Base-by-base conservation (phyloP, 345 rosid genomes). In the Kernera saxatilis region DNA sequence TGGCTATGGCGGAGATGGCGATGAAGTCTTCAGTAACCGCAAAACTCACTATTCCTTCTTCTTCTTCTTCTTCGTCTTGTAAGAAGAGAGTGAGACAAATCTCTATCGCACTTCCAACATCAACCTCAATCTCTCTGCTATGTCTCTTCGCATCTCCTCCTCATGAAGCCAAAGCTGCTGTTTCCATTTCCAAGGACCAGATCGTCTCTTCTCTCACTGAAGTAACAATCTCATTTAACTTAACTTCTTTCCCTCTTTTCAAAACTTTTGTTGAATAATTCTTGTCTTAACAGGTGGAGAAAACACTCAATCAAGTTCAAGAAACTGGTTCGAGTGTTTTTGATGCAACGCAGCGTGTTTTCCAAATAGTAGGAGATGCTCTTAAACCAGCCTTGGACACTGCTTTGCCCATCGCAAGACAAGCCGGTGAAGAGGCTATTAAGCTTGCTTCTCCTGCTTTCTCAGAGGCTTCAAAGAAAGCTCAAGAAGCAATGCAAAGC, bases 381-480 rank as follows among this genome's bases (percentile, higher is more conserved):
- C 75, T 93, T 78, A 93, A 93, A 75, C 97, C 97, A 19, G 96
- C 83, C 3, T 51, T 93, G 1, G 98, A 92, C 45, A 81, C 56
- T 6, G 94, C 92, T 22, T 55, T 84, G 71, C 98, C 98, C 0
- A 62, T 88, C 17, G 67, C 82, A 7, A 85, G 87, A 78, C 87
- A 86, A 78, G 97, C 90, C 19, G 94, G 94, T 74, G 89, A 90
- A 56, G 76, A 90, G 68, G 96, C 88, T 1, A n/a, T 93, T 40
- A 87, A 87, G 79, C 61, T 81, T 49, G 96, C 98, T 27, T 88
- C 98, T 79, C 98, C 97, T 12, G 91, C 81, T 3, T 68, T 90
- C 69, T 88, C 97, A 1, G 98, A 88, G 79, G 94, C 85, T 44
- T 79, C 97, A 1, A 93, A 81, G 87, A 89, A 86, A 80, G 97